Percentiles rank a stretch among this genome's conserved stretches.
Evolutionary conservation across 345 rosid genomes (phyloP).

Genomic region (Eucalyptus globulus): DNA sequence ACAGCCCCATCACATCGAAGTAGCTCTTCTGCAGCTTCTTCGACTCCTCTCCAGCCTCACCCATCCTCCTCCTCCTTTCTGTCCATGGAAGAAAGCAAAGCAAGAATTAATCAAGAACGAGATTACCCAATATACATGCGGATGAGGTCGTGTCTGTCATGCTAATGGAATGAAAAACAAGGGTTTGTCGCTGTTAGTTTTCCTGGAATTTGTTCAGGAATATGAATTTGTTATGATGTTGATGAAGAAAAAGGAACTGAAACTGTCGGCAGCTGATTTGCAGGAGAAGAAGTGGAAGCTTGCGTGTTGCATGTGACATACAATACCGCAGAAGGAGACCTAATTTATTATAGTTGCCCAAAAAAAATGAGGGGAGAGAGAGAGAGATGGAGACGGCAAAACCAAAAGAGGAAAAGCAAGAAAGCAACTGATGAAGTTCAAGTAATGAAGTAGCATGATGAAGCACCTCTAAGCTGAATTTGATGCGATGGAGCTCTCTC

Average conservation of each 20-base stretch:
- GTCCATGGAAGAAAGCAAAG: not conserved
- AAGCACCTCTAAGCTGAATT: not conserved
- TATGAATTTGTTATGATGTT: not conserved
- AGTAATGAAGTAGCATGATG: not conserved
- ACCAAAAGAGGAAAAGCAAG: not conserved
- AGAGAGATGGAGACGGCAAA: not conserved
- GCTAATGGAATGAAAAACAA: not conserved
- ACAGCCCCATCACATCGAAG: conserved; percentile 76
- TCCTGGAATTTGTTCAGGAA: not conserved
- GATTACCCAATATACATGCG: not conserved
- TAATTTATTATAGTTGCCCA: not conserved
- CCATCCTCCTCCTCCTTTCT: not conserved
- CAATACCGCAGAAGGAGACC: not conserved
- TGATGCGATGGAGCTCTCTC: not conserved
- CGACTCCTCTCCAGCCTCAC: not conserved
- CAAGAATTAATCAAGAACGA: not conserved
- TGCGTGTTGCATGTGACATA: not conserved
- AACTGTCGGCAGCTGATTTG: not conserved
- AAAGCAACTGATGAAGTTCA: not conserved
- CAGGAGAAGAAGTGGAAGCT: not conserved
- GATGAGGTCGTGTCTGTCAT: not conserved
- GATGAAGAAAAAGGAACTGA: not conserved
- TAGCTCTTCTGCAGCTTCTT: conserved; percentile 58
- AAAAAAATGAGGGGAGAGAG: not conserved
- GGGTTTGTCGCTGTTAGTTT: not conserved